phyloP scores from a whole-genome alignment of 345 rosid genomes.

The Draba incana region DNA sequence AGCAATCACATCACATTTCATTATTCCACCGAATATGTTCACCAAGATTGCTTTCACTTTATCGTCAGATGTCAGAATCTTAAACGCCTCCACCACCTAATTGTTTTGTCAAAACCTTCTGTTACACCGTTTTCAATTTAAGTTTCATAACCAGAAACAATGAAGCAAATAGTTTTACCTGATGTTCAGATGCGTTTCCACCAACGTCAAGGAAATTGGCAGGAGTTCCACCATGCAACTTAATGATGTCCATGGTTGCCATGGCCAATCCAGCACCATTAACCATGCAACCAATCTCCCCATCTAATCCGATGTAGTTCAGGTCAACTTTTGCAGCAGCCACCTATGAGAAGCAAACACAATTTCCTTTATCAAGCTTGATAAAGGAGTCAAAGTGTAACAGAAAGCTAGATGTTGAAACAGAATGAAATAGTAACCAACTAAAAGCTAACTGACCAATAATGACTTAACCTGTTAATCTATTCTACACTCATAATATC shows the following conservation, averaged over 20 bases:
- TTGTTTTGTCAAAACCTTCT: background rate
- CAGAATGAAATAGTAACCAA: background rate
- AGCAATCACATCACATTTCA: constrained; percentile 99
- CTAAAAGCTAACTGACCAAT: background rate
- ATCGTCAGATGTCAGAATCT: constrained; percentile 94
- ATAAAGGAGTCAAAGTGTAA: background rate
- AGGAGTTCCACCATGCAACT: constrained; percentile 98
- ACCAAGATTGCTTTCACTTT: constrained; percentile 99
- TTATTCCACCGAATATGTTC: constrained; percentile 98
- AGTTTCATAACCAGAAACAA: constrained; percentile 7
- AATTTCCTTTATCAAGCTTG: background rate
- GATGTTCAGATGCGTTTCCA: constrained; percentile 96
- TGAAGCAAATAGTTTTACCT: constrained; percentile 50
- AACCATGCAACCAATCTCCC: constrained; percentile 99
- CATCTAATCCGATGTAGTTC: constrained; percentile 97
- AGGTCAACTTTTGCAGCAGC: constrained; percentile 94
- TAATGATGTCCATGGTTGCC: constrained; percentile 99
- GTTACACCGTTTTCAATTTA: constrained; percentile 3
- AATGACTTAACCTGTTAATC: background rate
- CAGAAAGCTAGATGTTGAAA: background rate
- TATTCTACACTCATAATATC: background rate
- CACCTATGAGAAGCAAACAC: constrained; percentile 57
- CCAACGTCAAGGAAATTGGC: constrained; percentile 99
- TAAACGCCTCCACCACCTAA: constrained; percentile 98
- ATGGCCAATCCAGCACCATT: constrained; percentile 99